These are phyloP conservation scores for Hortaea werneckii DNA, from an alignment of 2,329 filamentous ascomycete genomes.

Conservation along the genomic window DNA sequence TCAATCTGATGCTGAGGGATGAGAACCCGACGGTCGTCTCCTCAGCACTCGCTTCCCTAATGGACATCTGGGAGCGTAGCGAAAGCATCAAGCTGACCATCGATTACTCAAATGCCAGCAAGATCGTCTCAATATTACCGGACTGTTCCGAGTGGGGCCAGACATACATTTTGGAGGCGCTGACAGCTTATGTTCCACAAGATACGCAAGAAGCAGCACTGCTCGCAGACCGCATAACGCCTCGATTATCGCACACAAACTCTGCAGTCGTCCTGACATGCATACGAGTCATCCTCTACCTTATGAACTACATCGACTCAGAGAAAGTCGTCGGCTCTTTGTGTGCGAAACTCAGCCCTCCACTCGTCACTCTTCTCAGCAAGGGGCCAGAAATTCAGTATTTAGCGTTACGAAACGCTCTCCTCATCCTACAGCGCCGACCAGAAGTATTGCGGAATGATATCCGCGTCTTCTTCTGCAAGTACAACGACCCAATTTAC, in stretches of 20 bases:
- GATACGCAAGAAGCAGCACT: conserved; percentile 79
- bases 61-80: conserved; percentile 98
- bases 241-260: conserved; percentile 93
- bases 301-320: conserved; percentile 97
- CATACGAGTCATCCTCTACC: conserved; percentile 88
- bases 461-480: conserved; percentile 98
- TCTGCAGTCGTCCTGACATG: conserved; percentile 93
- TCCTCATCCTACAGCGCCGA: conserved; percentile 83
- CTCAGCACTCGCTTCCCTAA: conserved; percentile 77
- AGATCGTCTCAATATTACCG: conserved; percentile 90
- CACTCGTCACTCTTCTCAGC: conserved; percentile 84
- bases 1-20: conserved; percentile 83
- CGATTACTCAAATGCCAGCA: conserved; percentile 93
- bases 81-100: conserved; percentile 97
- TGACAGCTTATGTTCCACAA: conserved; percentile 96
- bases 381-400: conserved; percentile 99
- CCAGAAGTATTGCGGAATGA: conserved; percentile 93
- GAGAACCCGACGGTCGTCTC: conserved; percentile 97
- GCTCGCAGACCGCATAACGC: conserved; percentile 84
- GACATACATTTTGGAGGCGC: conserved; percentile 92
- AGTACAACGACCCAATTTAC: conserved; percentile 99
- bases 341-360: conserved; percentile 87
- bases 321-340: conserved; percentile 77
- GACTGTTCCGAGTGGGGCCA: conserved; percentile 99
- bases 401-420: conserved; percentile 80